A percentile compares a stretch with the other conserved stretches of the same genome.
phyloP scores from a whole-genome alignment of 2,329 filamentous ascomycete genomes.

The Sclerotinia trifoliorum region DNA sequence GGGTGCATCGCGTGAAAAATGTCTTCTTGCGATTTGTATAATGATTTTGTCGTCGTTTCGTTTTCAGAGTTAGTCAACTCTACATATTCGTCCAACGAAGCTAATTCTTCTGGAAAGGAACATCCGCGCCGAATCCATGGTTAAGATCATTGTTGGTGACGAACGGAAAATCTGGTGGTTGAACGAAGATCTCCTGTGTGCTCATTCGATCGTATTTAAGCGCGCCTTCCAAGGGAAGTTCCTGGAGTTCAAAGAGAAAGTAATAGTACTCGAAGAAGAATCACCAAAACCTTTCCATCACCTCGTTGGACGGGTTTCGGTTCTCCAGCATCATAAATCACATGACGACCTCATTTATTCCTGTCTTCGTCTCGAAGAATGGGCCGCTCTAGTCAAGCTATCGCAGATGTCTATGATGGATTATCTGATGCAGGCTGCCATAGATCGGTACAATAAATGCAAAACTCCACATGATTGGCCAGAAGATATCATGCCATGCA shows the following conservation, averaged over 20 bases:
- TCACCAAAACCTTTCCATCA: background rate
- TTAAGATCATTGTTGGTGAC: background rate
- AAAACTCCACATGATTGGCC: background rate
- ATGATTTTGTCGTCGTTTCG: background rate
- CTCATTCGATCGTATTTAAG: background rate
- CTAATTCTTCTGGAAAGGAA: background rate
- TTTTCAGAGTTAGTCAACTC: background rate
- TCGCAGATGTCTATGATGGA: background rate
- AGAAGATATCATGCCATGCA: background rate
- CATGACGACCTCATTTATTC: background rate
- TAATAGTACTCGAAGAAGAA: conserved; percentile 6
- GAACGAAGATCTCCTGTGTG: background rate
- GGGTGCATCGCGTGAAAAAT: background rate
- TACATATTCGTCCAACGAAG: background rate
- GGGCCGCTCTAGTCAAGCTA: background rate
- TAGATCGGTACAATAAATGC: background rate
- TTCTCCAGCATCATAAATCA: background rate
- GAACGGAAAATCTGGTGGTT: background rate
- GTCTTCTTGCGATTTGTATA: background rate
- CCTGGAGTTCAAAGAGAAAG: background rate
- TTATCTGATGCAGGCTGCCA: background rate
- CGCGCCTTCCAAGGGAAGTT: background rate
- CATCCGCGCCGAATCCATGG: background rate
- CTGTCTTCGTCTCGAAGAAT: background rate
- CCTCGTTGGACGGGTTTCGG: background rate